Conservation (phyloP, 495 filamentous ascomycete species). For the Penicillium coffeae region DNA sequence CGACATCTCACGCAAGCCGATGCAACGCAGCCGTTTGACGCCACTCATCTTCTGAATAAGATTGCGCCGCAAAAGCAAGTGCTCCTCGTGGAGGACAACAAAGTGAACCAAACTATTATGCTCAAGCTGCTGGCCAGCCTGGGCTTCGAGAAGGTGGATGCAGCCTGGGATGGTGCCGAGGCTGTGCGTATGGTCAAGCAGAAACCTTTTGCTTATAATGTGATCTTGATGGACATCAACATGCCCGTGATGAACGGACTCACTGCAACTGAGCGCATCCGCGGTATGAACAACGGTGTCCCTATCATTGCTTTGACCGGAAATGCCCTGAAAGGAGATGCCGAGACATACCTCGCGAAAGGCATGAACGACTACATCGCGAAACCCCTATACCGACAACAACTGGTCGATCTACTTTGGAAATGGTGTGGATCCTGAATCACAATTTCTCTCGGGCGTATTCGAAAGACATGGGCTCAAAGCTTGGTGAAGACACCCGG, state of each 20-base stretch:
- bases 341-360: slow-evolving; percentile 52
- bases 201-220: slow-evolving; percentile 48
- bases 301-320: slow-evolving; percentile 65
- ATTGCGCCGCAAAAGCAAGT: slow-evolving; percentile 45
- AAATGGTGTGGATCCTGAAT: slow-evolving; percentile 35
- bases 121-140: slow-evolving; percentile 51
- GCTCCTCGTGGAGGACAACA: slow-evolving; percentile 56
- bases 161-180: slow-evolving; percentile 54
- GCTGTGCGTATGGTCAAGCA: slow-evolving; percentile 51
- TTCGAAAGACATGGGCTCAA: not conserved
- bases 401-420: slow-evolving; percentile 31
- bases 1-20: not conserved
- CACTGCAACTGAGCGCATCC: slow-evolving; percentile 58
- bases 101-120: slow-evolving; percentile 64
- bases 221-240: slow-evolving; percentile 61
- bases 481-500: not conserved
- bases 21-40: slow-evolving; percentile 3
- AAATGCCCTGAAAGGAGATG: slow-evolving; percentile 59
- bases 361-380: slow-evolving; percentile 63
- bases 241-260: slow-evolving; percentile 74
- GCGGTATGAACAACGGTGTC: slow-evolving; percentile 45
- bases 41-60: slow-evolving; percentile 19
- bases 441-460: no score
- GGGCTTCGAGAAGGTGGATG: slow-evolving; percentile 50
- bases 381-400: slow-evolving; percentile 54